Percentiles rank a stretch among this genome's conserved stretches.
These are phyloP conservation scores for Glycyrrhiza uralensis DNA, from an alignment of 306 rosid genomes.

Conservation along the genomic window DNA sequence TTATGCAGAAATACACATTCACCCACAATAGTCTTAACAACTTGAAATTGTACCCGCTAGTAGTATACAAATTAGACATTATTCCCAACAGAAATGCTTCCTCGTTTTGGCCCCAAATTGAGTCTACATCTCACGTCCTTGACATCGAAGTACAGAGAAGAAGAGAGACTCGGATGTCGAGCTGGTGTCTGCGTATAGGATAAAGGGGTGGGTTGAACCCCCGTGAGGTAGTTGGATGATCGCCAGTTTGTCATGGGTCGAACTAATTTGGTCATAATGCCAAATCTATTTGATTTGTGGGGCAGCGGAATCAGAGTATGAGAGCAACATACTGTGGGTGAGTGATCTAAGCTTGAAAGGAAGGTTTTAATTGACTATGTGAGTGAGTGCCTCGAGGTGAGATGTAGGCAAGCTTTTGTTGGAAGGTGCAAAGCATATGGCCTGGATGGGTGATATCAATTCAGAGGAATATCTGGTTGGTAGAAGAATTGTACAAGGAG, in stretches of 20 bases:
- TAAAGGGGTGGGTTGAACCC: no score
- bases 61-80: no score
- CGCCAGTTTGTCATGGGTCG: constrained; percentile 44
- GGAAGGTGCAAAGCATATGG: constrained; percentile 59
- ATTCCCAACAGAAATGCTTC: no score
- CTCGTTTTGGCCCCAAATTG: no score
- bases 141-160: no score
- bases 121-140: no score
- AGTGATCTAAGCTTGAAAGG: constrained; percentile 33
- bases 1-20: no score
- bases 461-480: constrained; percentile 46
- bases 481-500: constrained; percentile 59
- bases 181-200: no score
- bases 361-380: constrained; percentile 66
- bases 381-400: constrained; percentile 49
- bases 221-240: no score
- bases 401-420: constrained; percentile 37
- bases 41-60: no score
- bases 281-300: constrained; percentile 54
- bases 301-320: constrained; percentile 42
- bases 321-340: constrained; percentile 31
- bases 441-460: constrained; percentile 39
- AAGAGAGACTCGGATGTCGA: no score
- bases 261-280: constrained; percentile 36
- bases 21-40: no score